A percentile compares a stretch with the other conserved stretches of the same genome.
Evolutionary conservation across 257 asterid genomes (phyloP).

Genomic region (Solanum peruvianum): DNA sequence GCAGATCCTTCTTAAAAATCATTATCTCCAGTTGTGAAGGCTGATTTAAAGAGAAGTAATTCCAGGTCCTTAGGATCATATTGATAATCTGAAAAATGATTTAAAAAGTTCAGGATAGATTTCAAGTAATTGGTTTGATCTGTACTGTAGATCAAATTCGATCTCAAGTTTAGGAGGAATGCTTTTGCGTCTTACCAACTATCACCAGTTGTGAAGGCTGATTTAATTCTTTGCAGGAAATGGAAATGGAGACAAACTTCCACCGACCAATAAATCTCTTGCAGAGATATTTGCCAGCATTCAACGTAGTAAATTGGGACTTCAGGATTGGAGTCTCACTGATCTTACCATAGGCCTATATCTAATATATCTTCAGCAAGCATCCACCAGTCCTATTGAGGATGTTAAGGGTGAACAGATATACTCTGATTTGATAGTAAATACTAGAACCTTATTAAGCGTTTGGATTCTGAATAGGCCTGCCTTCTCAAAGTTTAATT

Average conservation of each 20-base stretch:
- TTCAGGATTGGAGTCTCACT: slow-evolving; percentile 91
- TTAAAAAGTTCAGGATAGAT: background rate
- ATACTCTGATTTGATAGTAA: slow-evolving; percentile 62
- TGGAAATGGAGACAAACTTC: slow-evolving; percentile 35
- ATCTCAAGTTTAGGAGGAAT: background rate
- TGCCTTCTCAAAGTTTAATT: background rate
- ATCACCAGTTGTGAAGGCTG: background rate
- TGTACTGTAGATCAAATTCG: background rate
- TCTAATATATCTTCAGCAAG: slow-evolving; percentile 81
- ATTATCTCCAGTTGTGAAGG: background rate
- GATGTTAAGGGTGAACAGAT: slow-evolving; percentile 67
- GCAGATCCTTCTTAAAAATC: background rate
- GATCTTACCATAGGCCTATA: slow-evolving; percentile 89
- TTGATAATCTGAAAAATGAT: background rate
- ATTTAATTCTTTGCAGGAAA: slow-evolving; percentile 30
- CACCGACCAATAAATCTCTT: slow-evolving; percentile 56
- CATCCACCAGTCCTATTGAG: slow-evolving; percentile 49
- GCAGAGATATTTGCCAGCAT: slow-evolving; percentile 71
- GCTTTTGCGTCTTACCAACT: background rate
- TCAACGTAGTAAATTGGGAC: slow-evolving; percentile 80
- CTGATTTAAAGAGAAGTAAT: background rate
- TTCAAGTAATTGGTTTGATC: background rate
- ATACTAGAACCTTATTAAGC: background rate
- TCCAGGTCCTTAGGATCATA: background rate
- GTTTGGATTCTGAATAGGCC: background rate